These are phyloP conservation scores for Leucosporidium scottii DNA, from an alignment of 768 basidiomycete genomes.

Conservation along the genomic window DNA sequence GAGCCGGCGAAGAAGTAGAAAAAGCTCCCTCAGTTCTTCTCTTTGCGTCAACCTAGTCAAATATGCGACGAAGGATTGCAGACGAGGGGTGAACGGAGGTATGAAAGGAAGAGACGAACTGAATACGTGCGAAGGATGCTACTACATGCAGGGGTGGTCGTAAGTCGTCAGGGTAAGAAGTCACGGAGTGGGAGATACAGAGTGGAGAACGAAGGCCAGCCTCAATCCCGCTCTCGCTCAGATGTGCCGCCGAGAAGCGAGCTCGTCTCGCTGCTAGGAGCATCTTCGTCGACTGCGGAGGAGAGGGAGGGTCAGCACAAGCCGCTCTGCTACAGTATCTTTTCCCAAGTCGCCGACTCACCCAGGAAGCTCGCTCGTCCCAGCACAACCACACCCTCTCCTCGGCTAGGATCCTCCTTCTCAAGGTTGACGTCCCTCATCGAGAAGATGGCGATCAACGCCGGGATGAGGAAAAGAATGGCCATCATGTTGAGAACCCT, in stretches of 20 bases:
- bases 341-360: neutral
- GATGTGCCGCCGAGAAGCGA: neutral
- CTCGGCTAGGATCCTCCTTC: slow-evolving; percentile 19
- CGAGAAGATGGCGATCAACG: slow-evolving; percentile 7
- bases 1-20: no score
- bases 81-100: no score
- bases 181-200: no score
- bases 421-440: slow-evolving; percentile 25
- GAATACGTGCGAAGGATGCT: no score
- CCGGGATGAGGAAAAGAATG: slow-evolving; percentile 27
- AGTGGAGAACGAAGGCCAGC: no score
- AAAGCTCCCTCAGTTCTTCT: no score
- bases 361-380: slow-evolving; percentile 2
- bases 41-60: no score
- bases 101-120: no score
- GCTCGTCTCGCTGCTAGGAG: slow-evolving; percentile 4
- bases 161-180: no score
- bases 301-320: neutral
- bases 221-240: no score
- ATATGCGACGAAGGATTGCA: no score
- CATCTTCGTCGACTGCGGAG: neutral
- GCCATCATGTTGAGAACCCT: slow-evolving; percentile 25
- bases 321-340: neutral
- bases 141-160: no score
- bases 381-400: slow-evolving; percentile 30